Evolutionary conservation across 768 basidiomycete species (phyloP).

Genomic region (Kwoniella pini): DNA sequence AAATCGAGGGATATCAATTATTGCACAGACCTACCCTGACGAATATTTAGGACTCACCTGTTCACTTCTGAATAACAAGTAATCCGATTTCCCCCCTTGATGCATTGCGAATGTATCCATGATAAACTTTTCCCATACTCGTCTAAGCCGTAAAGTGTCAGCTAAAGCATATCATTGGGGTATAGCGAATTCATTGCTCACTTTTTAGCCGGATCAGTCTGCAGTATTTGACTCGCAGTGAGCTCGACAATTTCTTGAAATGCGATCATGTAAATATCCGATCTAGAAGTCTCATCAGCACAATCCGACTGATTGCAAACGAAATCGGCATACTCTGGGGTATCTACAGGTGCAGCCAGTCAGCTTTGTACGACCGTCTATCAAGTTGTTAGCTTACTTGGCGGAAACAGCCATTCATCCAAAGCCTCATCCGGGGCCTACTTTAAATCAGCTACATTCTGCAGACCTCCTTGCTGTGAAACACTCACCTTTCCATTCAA

Average conservation of each 20-base stretch:
- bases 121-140: slow-evolving; percentile 81
- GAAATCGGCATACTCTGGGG: slow-evolving; percentile 60
- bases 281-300: slow-evolving; percentile 7
- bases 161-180: background rate
- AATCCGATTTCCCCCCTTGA: slow-evolving; percentile 68
- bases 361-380: background rate
- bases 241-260: slow-evolving; percentile 98
- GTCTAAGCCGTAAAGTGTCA: slow-evolving; percentile 60
- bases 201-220: slow-evolving; percentile 92
- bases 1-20: background rate
- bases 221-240: slow-evolving; percentile 95
- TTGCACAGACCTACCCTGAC: too few species aligned
- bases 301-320: too few species aligned
- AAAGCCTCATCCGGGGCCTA: slow-evolving; percentile 76
- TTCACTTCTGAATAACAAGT: slow-evolving; percentile 85
- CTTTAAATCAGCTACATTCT: slow-evolving; percentile 12
- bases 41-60: slow-evolving; percentile 70
- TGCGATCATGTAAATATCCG: slow-evolving; percentile 84
- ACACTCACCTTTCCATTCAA: slow-evolving; percentile 80
- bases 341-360: slow-evolving; percentile 35
- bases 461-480: too few species aligned
- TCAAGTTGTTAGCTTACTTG: slow-evolving; percentile 58
- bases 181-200: slow-evolving; percentile 43
- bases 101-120: slow-evolving; percentile 73
- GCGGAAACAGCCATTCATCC: slow-evolving; percentile 86